phyloP scores from a whole-genome alignment of 331 rosid species.

The Arachis monticola region DNA sequence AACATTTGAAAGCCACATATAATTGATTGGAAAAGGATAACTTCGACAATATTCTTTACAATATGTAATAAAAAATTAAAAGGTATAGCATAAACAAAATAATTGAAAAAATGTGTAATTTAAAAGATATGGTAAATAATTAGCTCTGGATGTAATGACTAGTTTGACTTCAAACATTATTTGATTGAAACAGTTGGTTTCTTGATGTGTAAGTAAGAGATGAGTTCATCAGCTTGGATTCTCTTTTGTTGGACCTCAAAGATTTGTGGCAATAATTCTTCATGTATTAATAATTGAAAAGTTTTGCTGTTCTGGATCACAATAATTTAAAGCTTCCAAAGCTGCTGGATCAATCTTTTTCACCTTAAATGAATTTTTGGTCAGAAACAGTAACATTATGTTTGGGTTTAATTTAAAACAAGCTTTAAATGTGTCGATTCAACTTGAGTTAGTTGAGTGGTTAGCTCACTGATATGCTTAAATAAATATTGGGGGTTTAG shows the following conservation, averaged over 20 bases:
- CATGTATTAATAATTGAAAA: slow-evolving; percentile 26
- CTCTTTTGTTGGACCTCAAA: slow-evolving; percentile 33
- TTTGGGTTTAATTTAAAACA: background rate
- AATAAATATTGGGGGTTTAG: too few species aligned
- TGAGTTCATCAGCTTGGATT: slow-evolving; percentile 28
- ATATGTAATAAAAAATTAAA: background rate
- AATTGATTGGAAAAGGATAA: background rate
- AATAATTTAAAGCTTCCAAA: slow-evolving; percentile 26
- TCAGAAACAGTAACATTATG: slow-evolving; percentile 7
- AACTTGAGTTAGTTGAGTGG: too few species aligned
- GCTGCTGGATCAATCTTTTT: slow-evolving; percentile 14
- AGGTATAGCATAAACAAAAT: background rate
- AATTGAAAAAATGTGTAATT: background rate
- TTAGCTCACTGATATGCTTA: too few species aligned
- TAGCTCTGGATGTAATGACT: background rate
- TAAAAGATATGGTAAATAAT: slow-evolving; percentile 4
- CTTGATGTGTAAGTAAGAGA: slow-evolving; percentile 49
- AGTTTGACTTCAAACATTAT: slow-evolving; percentile 42
- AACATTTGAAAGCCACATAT: background rate
- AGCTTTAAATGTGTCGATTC: too few species aligned
- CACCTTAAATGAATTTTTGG: slow-evolving; percentile 36
- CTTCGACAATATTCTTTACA: background rate
- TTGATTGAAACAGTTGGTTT: slow-evolving; percentile 36
- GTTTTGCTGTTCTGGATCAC: slow-evolving; percentile 22
- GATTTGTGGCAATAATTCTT: slow-evolving; percentile 17